A percentile compares a stretch with the other conserved stretches of the same genome.
Evolutionary conservation across 495 filamentous ascomycete genomes (phyloP).

Genomic region (Hypoxylon fragiforme): DNA sequence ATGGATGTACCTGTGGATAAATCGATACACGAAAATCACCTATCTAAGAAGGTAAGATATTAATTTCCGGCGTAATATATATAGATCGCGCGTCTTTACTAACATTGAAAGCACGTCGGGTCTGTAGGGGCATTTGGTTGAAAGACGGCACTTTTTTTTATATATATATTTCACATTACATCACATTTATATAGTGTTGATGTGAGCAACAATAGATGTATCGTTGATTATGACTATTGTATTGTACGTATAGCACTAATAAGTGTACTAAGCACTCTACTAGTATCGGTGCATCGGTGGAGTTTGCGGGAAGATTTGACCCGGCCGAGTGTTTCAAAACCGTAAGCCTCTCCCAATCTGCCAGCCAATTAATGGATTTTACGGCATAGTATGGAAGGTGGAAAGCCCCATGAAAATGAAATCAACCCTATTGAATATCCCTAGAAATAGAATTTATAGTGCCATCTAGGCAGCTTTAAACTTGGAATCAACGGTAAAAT

Average conservation of each 20-base stretch:
- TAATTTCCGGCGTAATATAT: conserved; percentile 14
- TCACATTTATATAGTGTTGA: too few relatives aligned
- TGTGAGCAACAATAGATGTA: too few relatives aligned
- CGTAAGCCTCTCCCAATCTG: conserved; percentile 26
- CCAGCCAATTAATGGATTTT: too few relatives aligned
- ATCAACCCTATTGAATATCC: background rate
- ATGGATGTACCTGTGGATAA: too few relatives aligned
- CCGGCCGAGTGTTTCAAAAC: conserved; percentile 35
- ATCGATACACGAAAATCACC: too few relatives aligned
- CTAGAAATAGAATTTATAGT: conserved; percentile 21
- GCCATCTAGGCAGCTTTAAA: too few relatives aligned
- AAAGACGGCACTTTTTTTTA: background rate
- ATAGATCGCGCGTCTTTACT: conserved; percentile 25
- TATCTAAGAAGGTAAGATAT: background rate
- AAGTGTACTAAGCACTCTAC: too few relatives aligned
- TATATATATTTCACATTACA: too few relatives aligned
- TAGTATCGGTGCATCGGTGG: conserved; percentile 31
- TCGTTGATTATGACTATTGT: too few relatives aligned
- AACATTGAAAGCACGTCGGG: conserved; percentile 2
- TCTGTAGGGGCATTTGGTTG: conserved; percentile 1
- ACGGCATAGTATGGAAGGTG: conserved; percentile 32
- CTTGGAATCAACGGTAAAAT: too few relatives aligned
- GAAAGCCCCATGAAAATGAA: conserved; percentile 14
- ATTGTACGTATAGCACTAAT: too few relatives aligned
- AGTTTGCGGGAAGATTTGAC: conserved; percentile 34